Conservation (phyloP, 2,329 filamentous ascomycete species). For the Xylariaceae sp. region DNA sequence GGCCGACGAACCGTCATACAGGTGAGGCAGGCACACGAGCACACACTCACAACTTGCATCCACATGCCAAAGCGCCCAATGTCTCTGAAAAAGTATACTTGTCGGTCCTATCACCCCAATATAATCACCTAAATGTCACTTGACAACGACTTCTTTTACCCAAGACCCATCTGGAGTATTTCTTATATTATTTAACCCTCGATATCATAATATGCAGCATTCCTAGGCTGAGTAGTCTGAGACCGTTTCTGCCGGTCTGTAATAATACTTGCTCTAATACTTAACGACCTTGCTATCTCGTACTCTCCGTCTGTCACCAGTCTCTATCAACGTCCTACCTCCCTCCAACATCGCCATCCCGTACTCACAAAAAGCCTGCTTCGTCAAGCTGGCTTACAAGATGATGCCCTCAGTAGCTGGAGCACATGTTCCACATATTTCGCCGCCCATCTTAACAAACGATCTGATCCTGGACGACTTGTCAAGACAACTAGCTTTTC, state of each 20-base stretch:
- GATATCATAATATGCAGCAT: conserved; percentile 28
- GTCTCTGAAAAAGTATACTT: conserved; percentile 33
- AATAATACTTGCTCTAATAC: conserved; percentile 22
- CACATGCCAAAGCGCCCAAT: conserved; percentile 35
- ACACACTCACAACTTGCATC: conserved; percentile 31
- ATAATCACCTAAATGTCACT: conserved; percentile 32
- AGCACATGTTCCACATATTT: conserved; percentile 29
- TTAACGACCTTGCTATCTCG: conserved; percentile 10
- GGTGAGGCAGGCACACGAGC: conserved; percentile 30
- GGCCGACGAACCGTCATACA: conserved; percentile 33
- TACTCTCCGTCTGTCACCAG: neutral
- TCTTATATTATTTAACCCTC: conserved; percentile 28
- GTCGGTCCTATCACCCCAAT: conserved; percentile 35
- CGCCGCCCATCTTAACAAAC: conserved; percentile 33
- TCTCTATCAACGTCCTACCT: conserved; percentile 1
- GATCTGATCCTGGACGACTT: conserved; percentile 49
- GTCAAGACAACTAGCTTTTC: conserved; percentile 47
- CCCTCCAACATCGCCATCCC: conserved; percentile 1
- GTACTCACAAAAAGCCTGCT: no score
- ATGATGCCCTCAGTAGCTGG: conserved; percentile 36
- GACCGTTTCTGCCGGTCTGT: conserved; percentile 15
- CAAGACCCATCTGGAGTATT: conserved; percentile 18
- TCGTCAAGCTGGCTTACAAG: conserved; percentile 15
- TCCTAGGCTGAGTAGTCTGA: conserved; percentile 25
- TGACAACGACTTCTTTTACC: conserved; percentile 26